A percentile compares a stretch with the other conserved stretches of the same genome.
Evolutionary conservation across 148 eudicot genomes (phyloP).

Genomic region (Pharnaceum exiguum): DNA sequence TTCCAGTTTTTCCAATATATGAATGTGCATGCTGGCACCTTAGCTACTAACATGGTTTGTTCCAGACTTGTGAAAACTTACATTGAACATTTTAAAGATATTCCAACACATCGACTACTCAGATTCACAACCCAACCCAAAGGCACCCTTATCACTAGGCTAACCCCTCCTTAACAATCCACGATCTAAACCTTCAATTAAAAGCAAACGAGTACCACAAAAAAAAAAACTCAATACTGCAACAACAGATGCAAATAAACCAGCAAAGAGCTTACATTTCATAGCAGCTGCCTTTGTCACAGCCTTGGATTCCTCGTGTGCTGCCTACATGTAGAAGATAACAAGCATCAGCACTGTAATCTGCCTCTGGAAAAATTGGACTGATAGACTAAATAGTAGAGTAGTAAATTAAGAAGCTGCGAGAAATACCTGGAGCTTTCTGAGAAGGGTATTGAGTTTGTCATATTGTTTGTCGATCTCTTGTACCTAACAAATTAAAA

Average conservation of each 20-base stretch:
- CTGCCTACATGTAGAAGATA: conserved; percentile 64
- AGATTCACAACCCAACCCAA: too few relatives aligned
- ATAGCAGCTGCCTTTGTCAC: conserved; percentile 89
- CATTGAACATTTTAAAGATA: too few relatives aligned
- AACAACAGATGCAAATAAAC: neutral
- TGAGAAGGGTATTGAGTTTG: conserved; percentile 58
- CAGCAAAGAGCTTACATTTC: conserved; percentile 53
- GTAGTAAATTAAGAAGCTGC: neutral
- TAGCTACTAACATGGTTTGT: too few relatives aligned
- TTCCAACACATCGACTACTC: too few relatives aligned
- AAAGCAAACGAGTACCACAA: too few relatives aligned
- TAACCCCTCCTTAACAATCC: too few relatives aligned
- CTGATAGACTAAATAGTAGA: neutral
- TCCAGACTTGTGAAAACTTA: too few relatives aligned
- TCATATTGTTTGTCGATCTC: conserved; percentile 82
- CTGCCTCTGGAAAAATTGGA: neutral
- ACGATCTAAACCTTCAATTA: too few relatives aligned
- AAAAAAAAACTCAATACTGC: neutral
- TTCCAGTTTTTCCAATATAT: too few relatives aligned
- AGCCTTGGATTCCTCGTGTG: conserved; percentile 90
- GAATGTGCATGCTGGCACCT: too few relatives aligned
- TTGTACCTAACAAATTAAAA: too few relatives aligned
- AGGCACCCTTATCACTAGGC: too few relatives aligned
- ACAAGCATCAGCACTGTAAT: neutral
- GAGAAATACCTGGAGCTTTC: conserved; percentile 69